Percentiles rank a stretch among this genome's conserved stretches.
Conservation (phyloP, 768 basidiomycete genomes). For the Termitomyces bulborhizus region DNA sequence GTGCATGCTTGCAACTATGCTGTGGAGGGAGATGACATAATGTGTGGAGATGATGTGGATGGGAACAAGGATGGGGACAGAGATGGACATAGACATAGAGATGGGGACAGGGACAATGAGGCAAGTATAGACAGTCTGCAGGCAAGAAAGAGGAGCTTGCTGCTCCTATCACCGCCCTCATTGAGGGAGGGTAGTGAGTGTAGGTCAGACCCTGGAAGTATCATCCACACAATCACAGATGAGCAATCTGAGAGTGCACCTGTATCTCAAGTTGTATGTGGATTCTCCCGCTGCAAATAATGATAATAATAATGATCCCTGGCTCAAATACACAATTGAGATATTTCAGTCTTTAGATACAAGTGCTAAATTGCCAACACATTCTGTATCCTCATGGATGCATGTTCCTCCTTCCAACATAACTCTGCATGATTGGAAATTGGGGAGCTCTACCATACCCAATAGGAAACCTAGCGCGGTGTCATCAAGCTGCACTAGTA, state of each 20-base stretch:
- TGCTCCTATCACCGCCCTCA: conserved; percentile 1
- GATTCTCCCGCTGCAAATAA: too few species aligned
- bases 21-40: conserved; percentile 1
- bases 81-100: conserved; percentile 5
- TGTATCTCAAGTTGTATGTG: background rate
- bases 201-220: conserved; percentile 5
- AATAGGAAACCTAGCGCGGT: too few species aligned
- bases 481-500: too few species aligned
- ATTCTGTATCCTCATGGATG: too few species aligned
- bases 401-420: too few species aligned
- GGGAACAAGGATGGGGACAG: conserved; percentile 13
- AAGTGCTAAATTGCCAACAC: too few species aligned
- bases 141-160: background rate
- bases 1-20: conserved; percentile 29
- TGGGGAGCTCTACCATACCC: too few species aligned
- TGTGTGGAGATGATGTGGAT: conserved; percentile 8
- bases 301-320: too few species aligned
- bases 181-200: background rate
- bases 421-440: too few species aligned
- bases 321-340: too few species aligned
- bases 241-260: conserved; percentile 5
- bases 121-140: background rate
- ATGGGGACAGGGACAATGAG: background rate
- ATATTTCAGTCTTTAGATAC: too few species aligned
- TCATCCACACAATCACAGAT: conserved; percentile 11